These are phyloP conservation scores for Phytophthora chlamydospora DNA, from an alignment of 352 stramenopile genomes.

Conservation along the genomic window DNA sequence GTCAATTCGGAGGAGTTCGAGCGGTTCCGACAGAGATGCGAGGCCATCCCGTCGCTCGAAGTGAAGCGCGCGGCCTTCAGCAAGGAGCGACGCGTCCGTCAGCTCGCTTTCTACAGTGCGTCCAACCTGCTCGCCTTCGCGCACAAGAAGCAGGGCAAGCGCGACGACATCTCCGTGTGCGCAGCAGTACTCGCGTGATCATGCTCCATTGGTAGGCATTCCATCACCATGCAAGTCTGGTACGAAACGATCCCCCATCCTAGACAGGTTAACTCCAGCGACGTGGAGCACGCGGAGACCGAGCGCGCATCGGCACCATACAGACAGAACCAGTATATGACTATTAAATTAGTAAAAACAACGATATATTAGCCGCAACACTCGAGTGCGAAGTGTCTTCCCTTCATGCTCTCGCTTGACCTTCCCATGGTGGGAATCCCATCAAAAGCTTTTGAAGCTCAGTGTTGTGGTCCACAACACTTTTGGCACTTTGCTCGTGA, in stretches of 20 bases:
- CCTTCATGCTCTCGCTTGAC: no score
- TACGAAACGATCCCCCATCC: not conserved
- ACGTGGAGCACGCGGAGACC: not conserved
- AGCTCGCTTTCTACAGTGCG: conserved; percentile 88
- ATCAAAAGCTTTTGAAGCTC: conserved; percentile 17
- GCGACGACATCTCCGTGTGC: conserved; percentile 88
- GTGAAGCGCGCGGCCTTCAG: conserved; percentile 66
- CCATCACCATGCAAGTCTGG: conserved; percentile 16
- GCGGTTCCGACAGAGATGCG: conserved; percentile 75
- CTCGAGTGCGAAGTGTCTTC: no score
- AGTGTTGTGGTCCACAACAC: not conserved
- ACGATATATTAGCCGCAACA: conserved; percentile 32
- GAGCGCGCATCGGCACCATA: conserved; percentile 14
- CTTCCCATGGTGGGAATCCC: no score
- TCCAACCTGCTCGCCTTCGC: conserved; percentile 89
- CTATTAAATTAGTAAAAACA: conserved; percentile 34
- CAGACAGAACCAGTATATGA: conserved; percentile 27
- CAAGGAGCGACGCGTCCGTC: conserved; percentile 86
- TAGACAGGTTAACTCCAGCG: conserved; percentile 7
- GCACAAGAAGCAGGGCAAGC: conserved; percentile 89
- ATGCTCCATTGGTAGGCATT: conserved; percentile 30
- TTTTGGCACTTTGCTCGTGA: conserved; percentile 6
- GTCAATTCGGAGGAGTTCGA: conserved; percentile 73
- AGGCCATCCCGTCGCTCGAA: conserved; percentile 68
- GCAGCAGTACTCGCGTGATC: conserved; percentile 77